Base-by-base conservation (phyloP, 192 early-diverging fungal genomes). In the Obelidium mucronatum region DNA sequence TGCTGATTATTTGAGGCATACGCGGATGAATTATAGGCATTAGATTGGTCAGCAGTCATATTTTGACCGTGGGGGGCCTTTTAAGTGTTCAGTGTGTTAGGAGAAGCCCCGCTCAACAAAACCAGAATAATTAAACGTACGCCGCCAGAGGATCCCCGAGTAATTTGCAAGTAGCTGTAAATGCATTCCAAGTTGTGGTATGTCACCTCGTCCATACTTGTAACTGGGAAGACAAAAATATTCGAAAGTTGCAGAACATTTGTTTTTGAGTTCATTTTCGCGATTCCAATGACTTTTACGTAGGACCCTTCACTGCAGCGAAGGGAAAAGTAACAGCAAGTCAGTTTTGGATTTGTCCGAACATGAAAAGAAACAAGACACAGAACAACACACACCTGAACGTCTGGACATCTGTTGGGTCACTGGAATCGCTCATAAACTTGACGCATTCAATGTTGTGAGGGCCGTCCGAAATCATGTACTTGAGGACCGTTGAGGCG, bases 401-500 rank as follows among this genome's bases (percentile, higher is more conserved):
- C n/a, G 48, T 56, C 30, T 37, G 30, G 33, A 24, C 24, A 39
- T 75, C 53, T 11, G 60, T 44, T 19, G n/a, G 22, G 30, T 68
- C 62, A 19, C n/a, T 59, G 13, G 40, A 22, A 2, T 28, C 34
- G n/a, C 86, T 82, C 5, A 86, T 30, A 80, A 86, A 95, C 67
- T 87, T 83, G 64, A 85, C 88, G 31, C 88, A 89, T 40, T 97
- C 94, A 31, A 94, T 90, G 60, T 59, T 78, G 24, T 92, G 91
- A 19, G 93, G 92, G 22, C 94, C 94, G 80, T 97, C 95, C 54
- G 95, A 91, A 4, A 97, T 55, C 22, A 81, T 79, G 79, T 92
- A 97, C n/a, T 73, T 85, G 33, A 86, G 67, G 64, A 90, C 85
- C 65, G 89, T 90, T 1, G 90, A 80, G 59, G 90, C 87, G 35